A percentile compares a stretch with the other conserved stretches of the same genome.
phyloP scores from a whole-genome alignment of 495 filamentous ascomycete genomes.

The Talaromyces stipitatus region DNA sequence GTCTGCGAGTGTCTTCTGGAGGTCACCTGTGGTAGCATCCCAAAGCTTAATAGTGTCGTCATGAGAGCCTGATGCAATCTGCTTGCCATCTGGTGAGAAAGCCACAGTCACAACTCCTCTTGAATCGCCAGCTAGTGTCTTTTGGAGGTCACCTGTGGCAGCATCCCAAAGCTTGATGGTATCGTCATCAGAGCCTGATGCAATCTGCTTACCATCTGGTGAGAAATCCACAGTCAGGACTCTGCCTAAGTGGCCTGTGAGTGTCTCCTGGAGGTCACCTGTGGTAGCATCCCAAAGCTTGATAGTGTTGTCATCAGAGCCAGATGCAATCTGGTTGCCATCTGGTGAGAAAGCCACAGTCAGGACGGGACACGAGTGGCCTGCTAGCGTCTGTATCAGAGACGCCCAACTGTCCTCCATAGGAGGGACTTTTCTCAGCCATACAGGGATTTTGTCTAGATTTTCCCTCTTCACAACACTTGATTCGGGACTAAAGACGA shows the following conservation, averaged over 20 bases:
- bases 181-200: conserved; percentile 7
- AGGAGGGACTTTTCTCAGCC: neutral
- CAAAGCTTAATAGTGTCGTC: too few relatives aligned
- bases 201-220: conserved; percentile 6
- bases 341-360: neutral
- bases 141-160: conserved; percentile 8
- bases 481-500: conserved; percentile 12
- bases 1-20: too few relatives aligned
- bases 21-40: too few relatives aligned
- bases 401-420: neutral
- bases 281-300: conserved; percentile 3
- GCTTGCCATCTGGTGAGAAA: too few relatives aligned
- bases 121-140: conserved; percentile 16
- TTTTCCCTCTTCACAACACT: conserved; percentile 12
- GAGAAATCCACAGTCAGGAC: conserved; percentile 9
- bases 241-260: conserved; percentile 16
- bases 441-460: neutral
- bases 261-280: conserved; percentile 8
- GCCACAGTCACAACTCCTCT: conserved; percentile 3
- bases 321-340: conserved; percentile 6
- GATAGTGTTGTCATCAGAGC: conserved; percentile 15
- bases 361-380: neutral
- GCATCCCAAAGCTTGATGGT: conserved; percentile 17
- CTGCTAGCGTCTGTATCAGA: neutral
- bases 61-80: too few relatives aligned